Base-by-base conservation (phyloP, 192 early-diverging fungal genomes). In the Coemansia sp. region DNA sequence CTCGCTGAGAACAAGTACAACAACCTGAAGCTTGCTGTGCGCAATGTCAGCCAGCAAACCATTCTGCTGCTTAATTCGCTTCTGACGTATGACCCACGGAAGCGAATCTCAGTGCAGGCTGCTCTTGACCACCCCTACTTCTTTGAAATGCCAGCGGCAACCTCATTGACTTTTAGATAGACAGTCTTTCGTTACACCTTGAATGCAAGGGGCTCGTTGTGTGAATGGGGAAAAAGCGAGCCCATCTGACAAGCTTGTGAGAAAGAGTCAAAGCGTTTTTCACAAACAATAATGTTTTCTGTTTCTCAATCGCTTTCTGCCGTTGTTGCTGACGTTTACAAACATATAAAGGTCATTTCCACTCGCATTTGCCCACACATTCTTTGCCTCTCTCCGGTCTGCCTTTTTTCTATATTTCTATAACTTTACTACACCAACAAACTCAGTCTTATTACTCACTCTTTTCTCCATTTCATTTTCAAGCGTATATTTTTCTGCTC, bases 101-200 rank as follows among this genome's bases (percentile, higher is more conserved):
- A 84, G 72, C 85, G 94, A 12, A 56, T 92, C 6, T 84, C 83
- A 11, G 91, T 91, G 12, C 76, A 79, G 39, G 78, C 85, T 50
- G 94, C 94, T 19, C 64, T 92, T 16, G 76, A 83, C 11, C 91
- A 92, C 71, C 71, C 87, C 11, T 95, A 92, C 64, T 95, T 95
- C 67, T 73, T 74, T 16, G 93, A 94, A 61, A 77, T 87, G n/a
- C 93, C 93, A 26, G 66, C 78, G 65, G 77, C 52, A 54, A 54
- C 52, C 9, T 7, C 21, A 21, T 11, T 54, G 52, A 54, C 52
- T 26, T 26, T 54, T 23, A 21, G 52, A 54, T 54, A 18, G 19
- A 6, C 41, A 38, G 19, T 16, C 23, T 66, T 16, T 50, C 1
- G 19, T 15, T 2, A 15, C 49, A 6, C 6, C n/a, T 50, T 16